Evolutionary conservation across 208 protist species (phyloP), one percentile per base, ranked within the genome.

Genomic region (Leishmania amazonensis): DNA sequence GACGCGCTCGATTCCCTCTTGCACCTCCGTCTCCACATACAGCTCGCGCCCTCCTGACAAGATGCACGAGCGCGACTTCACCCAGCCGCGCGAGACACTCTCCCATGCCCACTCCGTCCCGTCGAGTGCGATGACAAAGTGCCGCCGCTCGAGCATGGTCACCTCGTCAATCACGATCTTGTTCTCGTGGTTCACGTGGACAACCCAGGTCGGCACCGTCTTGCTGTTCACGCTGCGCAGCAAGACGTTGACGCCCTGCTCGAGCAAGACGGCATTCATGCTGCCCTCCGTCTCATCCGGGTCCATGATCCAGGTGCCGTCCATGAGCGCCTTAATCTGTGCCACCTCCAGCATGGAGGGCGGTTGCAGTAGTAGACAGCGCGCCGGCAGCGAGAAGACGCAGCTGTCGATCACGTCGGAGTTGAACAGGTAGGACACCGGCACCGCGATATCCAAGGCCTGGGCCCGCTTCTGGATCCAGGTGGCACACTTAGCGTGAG

Each of bases 141-240:
- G 45, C 49, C 75, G 64, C 1, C 74, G 75, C 58, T 87, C 83
- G 17, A 92, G 75, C 62, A 86, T 80, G 42, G 83, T 88, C 17
- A 65, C 70, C 35, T 84, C 53, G 21, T 78, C 54, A 54, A 88
- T 84, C 45, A 74, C 47, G 38, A 91, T 35, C 80, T 65, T 54
- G 73, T 51, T 80, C 0, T 85, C 84, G 21, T 49, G 53, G 60
- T 91, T 81, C 65, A 90, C 87, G 21, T 78, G 64, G 7, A 83
- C 75, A 35, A 68, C 40, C 57, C 80, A 90, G 31, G 80, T 83
- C 73, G 85, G 85, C 7, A 75, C 67, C n/a, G 76, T 67, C 51
- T 83, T 87, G 71, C 54, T 80, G 78, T 89, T 82, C 53, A 94
- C 77, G 51, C 78, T 90, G 72, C 91, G 91, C 79, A 86, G 88